Base-by-base conservation (phyloP, 257 asterid genomes). In the Ballota nigra region DNA sequence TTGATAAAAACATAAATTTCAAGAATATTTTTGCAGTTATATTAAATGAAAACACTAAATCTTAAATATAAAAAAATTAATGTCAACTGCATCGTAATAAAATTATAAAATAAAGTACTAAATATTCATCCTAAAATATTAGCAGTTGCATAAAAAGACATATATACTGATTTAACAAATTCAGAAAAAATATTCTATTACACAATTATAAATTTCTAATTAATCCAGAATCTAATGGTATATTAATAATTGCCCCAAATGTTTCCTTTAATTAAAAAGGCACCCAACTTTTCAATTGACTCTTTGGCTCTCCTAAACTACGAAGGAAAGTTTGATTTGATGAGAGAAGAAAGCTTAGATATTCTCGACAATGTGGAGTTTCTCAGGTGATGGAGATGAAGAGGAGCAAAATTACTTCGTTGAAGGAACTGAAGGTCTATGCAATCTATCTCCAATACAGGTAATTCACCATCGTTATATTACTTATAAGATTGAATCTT, bases 381-480 rank as follows among this genome's bases (percentile, higher is more conserved):
- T 83, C 10, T 28, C 59, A 8, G 67, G 74, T 53, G 87, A 82
- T 55, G 89, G 60, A 34, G 89, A 84, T 68, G 96, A 84, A 29
- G 96, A 87, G 13, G 85, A 83, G 61, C 87, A 88, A 77, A 94
- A 91, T 38, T 57, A 73, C 78, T 71, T 89, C 75, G 83, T 89
- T 63, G 97, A 84, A 58, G 98, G 80, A 1, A 68, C 90, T 5
- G 93, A 89, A 77, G 92, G 83, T 34, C 84, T 89, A 64, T 89
- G 96, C 77, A 78, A 90, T 78, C 86, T 94, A 63, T 88, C 98
- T 47, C 89, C 90, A 36, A 33, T 77, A 53, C 99, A 91, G 97
- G 97, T 91, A 80, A 43, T 69, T 59, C 11, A 12, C 66, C 33
- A 33, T 68, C 40, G n/a, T 34, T 33, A 19, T 24, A 13, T 74